Evolutionary conservation across 2,329 filamentous ascomycete species (phyloP), one percentile per base, ranked within the genome.

Genomic region (Exophiala alcalophila): DNA sequence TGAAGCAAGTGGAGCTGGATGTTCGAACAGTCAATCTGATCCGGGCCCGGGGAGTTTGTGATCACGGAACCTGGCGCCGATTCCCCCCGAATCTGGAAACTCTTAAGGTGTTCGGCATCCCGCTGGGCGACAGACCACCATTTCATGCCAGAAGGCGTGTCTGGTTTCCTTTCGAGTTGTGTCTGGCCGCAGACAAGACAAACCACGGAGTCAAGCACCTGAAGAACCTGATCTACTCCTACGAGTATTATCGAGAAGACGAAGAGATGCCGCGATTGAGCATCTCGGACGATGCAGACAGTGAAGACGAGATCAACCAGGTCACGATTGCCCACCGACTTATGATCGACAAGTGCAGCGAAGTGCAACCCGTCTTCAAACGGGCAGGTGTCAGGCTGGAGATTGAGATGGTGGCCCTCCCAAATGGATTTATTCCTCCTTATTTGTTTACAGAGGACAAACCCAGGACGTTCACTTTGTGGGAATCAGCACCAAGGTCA

Each of bases 361-460:
- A 53, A 25, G 27, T 50, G 18, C 44, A 47, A 26, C 43, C 43
- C 9, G 34, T 46, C 11, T 52, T 47, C 27, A 42, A 44, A 11
- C 49, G 43, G 28, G 38, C 40, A 18, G 40, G 40, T 5, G 49
- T 49, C 21, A 44, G 43, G 27, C 41, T 50, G 20, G 47, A 43
- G 23, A 46, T 54, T 18, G 47, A 54, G 26, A 44, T 49, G 49
- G 44, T 50, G 3, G 46, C 44, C n/a, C 25, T 54, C 23, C 52
- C 52, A 4, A 50, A 47, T 19, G 54, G 54, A 4, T 57, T 52
- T 26, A 57, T 57, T 18, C 54, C 54, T n/a, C 54, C 54, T n/a
- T 57, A 57, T 33, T 33, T 57, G 25, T 52, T 46, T 39, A 40
- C 44, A 18, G 54, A 56, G 36, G 52, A 56, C 9, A 48, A 48